Evolutionary conservation across 2,329 filamentous ascomycete genomes (phyloP).

Genomic region (Xylariaceae sp.): DNA sequence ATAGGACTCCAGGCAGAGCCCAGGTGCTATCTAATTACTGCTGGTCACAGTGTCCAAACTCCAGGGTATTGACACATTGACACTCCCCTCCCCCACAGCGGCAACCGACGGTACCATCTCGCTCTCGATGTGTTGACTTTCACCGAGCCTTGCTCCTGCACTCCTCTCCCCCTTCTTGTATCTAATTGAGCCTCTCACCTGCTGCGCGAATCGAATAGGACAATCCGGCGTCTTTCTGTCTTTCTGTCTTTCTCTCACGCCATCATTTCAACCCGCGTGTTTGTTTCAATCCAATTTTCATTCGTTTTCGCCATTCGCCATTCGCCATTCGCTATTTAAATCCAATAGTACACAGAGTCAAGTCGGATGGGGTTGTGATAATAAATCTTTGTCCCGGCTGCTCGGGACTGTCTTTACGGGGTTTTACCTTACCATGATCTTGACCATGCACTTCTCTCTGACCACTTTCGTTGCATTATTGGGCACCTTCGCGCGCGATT

Average conservation of each 20-base stretch:
- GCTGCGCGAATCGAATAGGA: not conserved
- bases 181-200: not conserved
- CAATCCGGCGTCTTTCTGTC: not conserved
- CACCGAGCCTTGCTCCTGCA: not conserved
- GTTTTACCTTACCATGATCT: constrained; percentile 4
- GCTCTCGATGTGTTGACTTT: not conserved
- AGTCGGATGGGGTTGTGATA: constrained; percentile 27
- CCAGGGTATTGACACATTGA: too few species aligned
- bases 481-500: constrained; percentile 29
- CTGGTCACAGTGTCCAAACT: too few species aligned
- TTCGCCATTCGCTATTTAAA: not conserved
- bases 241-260: not conserved
- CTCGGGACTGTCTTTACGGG: constrained; percentile 10
- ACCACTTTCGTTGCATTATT: constrained; percentile 26
- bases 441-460: constrained; percentile 30
- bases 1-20: too few species aligned
- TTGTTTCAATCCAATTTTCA: not conserved
- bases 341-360: not conserved
- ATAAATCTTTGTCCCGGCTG: constrained; percentile 20
- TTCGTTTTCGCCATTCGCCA: constrained; percentile 1
- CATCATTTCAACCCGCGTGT: constrained; percentile 1
- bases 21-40: too few species aligned
- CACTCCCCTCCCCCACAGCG: not conserved
- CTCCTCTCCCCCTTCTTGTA: not conserved
- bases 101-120: not conserved